Base-by-base conservation (phyloP, 441 rosid genomes). In the Cnidoscolus chayamansa region DNA sequence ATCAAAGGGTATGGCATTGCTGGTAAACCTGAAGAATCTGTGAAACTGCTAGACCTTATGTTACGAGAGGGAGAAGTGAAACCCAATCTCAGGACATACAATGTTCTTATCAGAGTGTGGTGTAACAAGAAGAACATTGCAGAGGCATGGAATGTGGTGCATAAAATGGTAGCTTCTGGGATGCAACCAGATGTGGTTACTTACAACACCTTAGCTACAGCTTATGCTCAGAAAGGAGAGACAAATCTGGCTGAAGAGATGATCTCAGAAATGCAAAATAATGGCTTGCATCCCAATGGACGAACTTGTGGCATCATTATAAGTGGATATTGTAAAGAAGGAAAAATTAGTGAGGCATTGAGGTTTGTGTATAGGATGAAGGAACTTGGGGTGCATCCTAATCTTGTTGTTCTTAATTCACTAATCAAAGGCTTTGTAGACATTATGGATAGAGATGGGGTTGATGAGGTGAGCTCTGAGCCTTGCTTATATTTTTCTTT, bases 321-420 rank as follows among this genome's bases (percentile, higher is more conserved):
- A 45, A 81, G 84, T 45, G 97, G 97, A 15, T 90, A 92, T 67
- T 90, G 96, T 78, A 88, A 87, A 84, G 97, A 94, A 78, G 88
- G 93, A 3, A 90, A 84, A 59, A 86, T 85, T 92, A 76, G 48
- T 12, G 97, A 89, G 66, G 98, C 97, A 53, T 80, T 82, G 72
- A 89, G 90, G 78, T 90, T 94, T 74, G 77, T 90, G 67, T 77
- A 80, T 76, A 83, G 87, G 74, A 92, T 90, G 93, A 92, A 88
- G 80, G 88, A 88, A 84, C 89, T 89, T 37, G 83, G 96, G 49
- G 90, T 94, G 81, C 87, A 82, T 78, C 97, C 97, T n/a, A 94
- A 94, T 82, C 92, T 88, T 56, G 82, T 94, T 48, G 82, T 92
- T 64, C 90, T 92, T 78, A 94, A 94, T 74, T 82, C 91, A 54